A percentile compares a stretch with the other conserved stretches of the same genome.
phyloP scores from a whole-genome alignment of 2,329 filamentous ascomycete species.

The Fonsecaea monophora region DNA sequence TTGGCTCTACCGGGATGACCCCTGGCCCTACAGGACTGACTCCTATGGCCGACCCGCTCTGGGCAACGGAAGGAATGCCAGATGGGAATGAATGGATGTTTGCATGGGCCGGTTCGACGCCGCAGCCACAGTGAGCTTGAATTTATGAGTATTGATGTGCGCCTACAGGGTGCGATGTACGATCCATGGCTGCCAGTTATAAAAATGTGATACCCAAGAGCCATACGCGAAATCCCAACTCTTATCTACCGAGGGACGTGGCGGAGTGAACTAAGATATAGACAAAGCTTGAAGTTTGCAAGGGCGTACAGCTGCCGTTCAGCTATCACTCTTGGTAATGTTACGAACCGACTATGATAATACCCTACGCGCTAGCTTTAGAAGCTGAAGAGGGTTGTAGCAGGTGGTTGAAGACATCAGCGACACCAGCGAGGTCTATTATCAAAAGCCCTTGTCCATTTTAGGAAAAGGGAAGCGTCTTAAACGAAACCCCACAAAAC shows the following conservation, averaged over 20 bases:
- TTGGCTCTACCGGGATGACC: conserved; percentile 34
- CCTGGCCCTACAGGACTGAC: conserved; percentile 36
- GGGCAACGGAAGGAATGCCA: conserved; percentile 32
- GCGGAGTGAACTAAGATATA: not conserved
- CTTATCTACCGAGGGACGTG: not conserved
- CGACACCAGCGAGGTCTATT: too few relatives aligned
- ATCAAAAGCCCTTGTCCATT: too few relatives aligned
- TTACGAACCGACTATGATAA: too few relatives aligned
- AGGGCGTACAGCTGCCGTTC: not conserved
- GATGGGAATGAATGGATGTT: conserved; percentile 39
- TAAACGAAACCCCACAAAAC: too few relatives aligned
- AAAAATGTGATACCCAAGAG: conserved; percentile 16
- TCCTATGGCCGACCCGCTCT: conserved; percentile 33
- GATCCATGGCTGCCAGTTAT: not conserved
- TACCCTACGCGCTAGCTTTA: too few relatives aligned
- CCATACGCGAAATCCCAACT: conserved; percentile 5
- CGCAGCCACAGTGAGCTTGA: conserved; percentile 25
- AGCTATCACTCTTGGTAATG: too few relatives aligned
- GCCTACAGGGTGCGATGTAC: not conserved
- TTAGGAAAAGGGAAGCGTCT: too few relatives aligned
- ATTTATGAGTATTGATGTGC: not conserved
- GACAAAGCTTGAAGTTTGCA: not conserved
- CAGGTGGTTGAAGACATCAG: too few relatives aligned
- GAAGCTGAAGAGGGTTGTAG: too few relatives aligned
- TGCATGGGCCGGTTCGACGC: conserved; percentile 33